phyloP scores from a whole-genome alignment of 2,329 filamentous ascomycete species.

The Phaeoacremonium minimum region DNA sequence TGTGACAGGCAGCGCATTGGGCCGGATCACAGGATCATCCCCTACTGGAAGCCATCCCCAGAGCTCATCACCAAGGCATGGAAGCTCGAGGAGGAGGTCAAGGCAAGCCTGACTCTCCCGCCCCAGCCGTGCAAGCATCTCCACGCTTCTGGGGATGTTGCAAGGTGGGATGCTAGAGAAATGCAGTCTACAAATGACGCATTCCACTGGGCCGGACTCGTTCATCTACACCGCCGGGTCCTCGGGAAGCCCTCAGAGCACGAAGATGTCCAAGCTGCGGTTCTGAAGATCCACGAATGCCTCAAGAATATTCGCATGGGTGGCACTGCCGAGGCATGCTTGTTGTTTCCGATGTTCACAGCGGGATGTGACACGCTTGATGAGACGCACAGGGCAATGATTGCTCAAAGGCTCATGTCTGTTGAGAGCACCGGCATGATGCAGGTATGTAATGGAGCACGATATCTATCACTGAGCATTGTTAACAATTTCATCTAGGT shows the following conservation, averaged over 20 bases:
- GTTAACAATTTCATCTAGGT: slow-evolving; percentile 44
- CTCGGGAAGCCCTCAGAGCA: slow-evolving; percentile 56
- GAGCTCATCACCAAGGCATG: slow-evolving; percentile 53
- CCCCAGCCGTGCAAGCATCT: slow-evolving; percentile 41
- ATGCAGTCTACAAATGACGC: slow-evolving; percentile 71
- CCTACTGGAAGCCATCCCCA: slow-evolving; percentile 54
- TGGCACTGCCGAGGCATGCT: slow-evolving; percentile 68
- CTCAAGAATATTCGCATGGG: slow-evolving; percentile 60
- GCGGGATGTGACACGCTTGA: slow-evolving; percentile 71
- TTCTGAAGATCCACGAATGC: slow-evolving; percentile 58
- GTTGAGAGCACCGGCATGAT: slow-evolving; percentile 73
- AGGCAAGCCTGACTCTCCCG: slow-evolving; percentile 44
- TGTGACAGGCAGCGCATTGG: slow-evolving; percentile 65
- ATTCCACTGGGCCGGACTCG: slow-evolving; percentile 72
- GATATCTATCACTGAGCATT: slow-evolving; percentile 16
- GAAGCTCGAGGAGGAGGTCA: slow-evolving; percentile 56
- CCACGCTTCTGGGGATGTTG: slow-evolving; percentile 42
- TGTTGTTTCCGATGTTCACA: slow-evolving; percentile 79
- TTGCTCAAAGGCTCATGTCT: slow-evolving; percentile 61
- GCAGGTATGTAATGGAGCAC: too few relatives aligned
- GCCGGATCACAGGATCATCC: slow-evolving; percentile 20
- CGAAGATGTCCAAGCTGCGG: slow-evolving; percentile 56
- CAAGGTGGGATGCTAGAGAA: slow-evolving; percentile 56
- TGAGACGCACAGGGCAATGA: slow-evolving; percentile 48
- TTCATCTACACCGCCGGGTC: slow-evolving; percentile 72